Conservation (phyloP, 2,329 filamentous ascomycete species). For the Capronia epimyces region DNA sequence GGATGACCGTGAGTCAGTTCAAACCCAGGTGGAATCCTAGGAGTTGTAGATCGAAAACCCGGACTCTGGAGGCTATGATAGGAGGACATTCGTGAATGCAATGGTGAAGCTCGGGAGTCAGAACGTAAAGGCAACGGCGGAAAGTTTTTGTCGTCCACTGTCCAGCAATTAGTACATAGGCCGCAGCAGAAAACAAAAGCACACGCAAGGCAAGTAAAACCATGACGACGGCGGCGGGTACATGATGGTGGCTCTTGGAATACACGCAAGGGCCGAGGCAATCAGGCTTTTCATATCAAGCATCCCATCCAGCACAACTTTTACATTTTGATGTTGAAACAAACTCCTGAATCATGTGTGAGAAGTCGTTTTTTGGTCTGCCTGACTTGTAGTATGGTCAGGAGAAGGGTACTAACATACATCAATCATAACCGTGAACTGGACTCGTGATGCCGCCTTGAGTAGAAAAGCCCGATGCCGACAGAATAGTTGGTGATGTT, state of each 20-base stretch:
- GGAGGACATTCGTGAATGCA: slow-evolving; percentile 36
- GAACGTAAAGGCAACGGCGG: slow-evolving; percentile 39
- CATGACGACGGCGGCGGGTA: slow-evolving; percentile 24
- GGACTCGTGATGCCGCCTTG: slow-evolving; percentile 34
- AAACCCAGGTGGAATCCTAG: slow-evolving; percentile 29
- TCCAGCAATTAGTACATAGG: slow-evolving; percentile 28
- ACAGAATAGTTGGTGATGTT: slow-evolving; percentile 29
- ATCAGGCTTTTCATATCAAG: slow-evolving; percentile 24
- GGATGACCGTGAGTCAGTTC: slow-evolving; percentile 46
- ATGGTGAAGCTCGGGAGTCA: slow-evolving; percentile 33
- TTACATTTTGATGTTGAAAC: slow-evolving; percentile 21
- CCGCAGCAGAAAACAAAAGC: slow-evolving; percentile 14
- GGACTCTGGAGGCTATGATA: slow-evolving; percentile 27
- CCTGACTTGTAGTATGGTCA: slow-evolving; percentile 20
- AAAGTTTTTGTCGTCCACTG: slow-evolving; percentile 44
- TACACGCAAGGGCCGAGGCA: slow-evolving; percentile 21
- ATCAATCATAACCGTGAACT: slow-evolving; percentile 33
- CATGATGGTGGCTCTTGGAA: slow-evolving; percentile 7
- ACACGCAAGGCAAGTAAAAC: slow-evolving; percentile 15
- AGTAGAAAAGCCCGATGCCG: slow-evolving; percentile 34
- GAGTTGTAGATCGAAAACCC: slow-evolving; percentile 27
- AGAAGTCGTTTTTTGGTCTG: slow-evolving; percentile 28
- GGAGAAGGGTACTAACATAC: slow-evolving; percentile 46
- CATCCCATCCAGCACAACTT: slow-evolving; percentile 18
- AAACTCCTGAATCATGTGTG: slow-evolving; percentile 23